Percentiles rank a stretch among this genome's conserved stretches.
Conservation (phyloP, 1,284 basidiomycete genomes). For the Ganoderma boninense region DNA sequence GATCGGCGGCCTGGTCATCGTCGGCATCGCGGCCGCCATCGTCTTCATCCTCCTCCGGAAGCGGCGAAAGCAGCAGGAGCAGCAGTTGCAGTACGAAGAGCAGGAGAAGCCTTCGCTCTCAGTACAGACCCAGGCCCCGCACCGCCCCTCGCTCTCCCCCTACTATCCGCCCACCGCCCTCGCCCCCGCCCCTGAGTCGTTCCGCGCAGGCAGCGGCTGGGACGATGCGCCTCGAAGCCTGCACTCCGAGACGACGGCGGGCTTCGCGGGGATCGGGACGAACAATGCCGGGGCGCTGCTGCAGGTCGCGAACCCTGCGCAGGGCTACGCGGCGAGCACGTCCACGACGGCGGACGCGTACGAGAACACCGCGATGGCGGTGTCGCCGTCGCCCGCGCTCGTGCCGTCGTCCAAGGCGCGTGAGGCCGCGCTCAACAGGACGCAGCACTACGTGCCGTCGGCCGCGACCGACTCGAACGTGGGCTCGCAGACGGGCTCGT, state of each 20-base stretch:
- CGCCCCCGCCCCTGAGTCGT: background rate
- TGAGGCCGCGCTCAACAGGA: constrained; percentile 22
- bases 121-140: background rate
- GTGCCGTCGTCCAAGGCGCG: constrained; percentile 29
- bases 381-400: background rate
- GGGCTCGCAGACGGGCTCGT: constrained; percentile 6
- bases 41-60: constrained; percentile 22
- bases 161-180: constrained; percentile 8
- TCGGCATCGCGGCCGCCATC: constrained; percentile 15
- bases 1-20: constrained; percentile 25
- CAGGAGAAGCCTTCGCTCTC: constrained; percentile 13
- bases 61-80: constrained; percentile 2
- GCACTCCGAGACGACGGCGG: constrained; percentile 6
- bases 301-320: background rate
- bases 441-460: constrained; percentile 22
- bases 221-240: background rate
- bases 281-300: background rate
- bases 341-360: background rate
- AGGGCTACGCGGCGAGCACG: constrained; percentile 2
- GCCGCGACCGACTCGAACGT: background rate
- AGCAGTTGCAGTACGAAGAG: background rate
- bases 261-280: constrained; percentile 12
- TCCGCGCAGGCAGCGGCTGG: background rate
- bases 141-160: constrained; percentile 20
- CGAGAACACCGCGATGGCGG: background rate